Evolutionary conservation across 192 early-diverging fungal genomes (phyloP).

Genomic region (Dissophora ornata): DNA sequence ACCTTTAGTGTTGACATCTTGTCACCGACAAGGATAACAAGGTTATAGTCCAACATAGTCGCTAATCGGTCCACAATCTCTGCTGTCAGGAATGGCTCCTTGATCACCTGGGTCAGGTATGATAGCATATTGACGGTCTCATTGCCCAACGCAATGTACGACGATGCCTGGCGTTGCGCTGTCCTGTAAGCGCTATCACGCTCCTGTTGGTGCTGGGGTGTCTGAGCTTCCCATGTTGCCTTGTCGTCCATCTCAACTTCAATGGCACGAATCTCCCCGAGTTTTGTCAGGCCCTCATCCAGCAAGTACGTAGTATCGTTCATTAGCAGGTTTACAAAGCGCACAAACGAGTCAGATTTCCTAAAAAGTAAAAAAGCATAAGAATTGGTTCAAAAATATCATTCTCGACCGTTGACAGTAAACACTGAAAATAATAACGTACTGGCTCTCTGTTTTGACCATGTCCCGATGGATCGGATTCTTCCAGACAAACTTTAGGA

Average conservation of each 20-base stretch:
- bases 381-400: not conserved
- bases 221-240: constrained; percentile 57
- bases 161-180: constrained; percentile 86
- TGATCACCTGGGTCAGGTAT: constrained; percentile 83
- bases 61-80: constrained; percentile 94
- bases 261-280: constrained; percentile 84
- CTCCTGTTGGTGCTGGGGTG: constrained; percentile 71
- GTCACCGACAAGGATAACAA: constrained; percentile 90
- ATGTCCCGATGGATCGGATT: constrained; percentile 77
- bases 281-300: constrained; percentile 91
- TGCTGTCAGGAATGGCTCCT: constrained; percentile 85
- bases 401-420: no score
- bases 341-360: constrained; percentile 80
- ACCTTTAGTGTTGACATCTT: constrained; percentile 92
- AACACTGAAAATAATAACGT: constrained; percentile 18
- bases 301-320: constrained; percentile 95
- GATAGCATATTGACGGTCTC: constrained; percentile 95
- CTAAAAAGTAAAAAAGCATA: constrained; percentile 1
- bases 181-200: constrained; percentile 64
- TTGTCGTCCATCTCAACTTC: constrained; percentile 82
- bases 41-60: constrained; percentile 98
- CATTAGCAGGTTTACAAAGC: constrained; percentile 91
- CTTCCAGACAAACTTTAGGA: constrained; percentile 85
- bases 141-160: constrained; percentile 88
- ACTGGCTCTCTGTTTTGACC: constrained; percentile 71